Evolutionary conservation across 2,329 filamentous ascomycete species (phyloP), one percentile per base, ranked within the genome.

Genomic region (Talaromyces sp.): DNA sequence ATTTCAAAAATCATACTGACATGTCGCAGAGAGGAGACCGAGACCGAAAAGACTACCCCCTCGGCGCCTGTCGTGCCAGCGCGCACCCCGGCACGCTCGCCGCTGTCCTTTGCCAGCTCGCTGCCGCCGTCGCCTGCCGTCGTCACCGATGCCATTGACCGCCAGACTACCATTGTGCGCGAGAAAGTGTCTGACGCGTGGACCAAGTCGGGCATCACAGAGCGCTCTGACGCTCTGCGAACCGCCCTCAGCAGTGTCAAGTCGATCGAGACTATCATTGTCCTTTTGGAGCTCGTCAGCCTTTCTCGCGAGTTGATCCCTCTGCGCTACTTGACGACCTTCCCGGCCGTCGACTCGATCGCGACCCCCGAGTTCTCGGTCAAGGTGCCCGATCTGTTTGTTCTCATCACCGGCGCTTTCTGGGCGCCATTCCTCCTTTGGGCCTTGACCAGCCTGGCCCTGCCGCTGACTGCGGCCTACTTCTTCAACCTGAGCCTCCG

Each of bases 401-500:
- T 88, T 32, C 79, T 97, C 9, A 76, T 96, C 42, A 90, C 89
- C 1, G 79, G 83, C 44, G 84, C 84, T 28, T 98, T 96, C 82
- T 98, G 93, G 93, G 87, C 85, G 0, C 89, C 93, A 0, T 85
- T 90, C 60, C 81, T 87, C 8, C 82, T 92, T 22, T 98, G 93
- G 92, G 73, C 85, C 5, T 73, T 88, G 39, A 95, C 92, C 10
- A 89, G 85, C 71, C 75, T 91, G 59, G 70, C 90, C 51, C 66
- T 93, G 30, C 93, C 93, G 1, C 79, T 88, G 56, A 64, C 90
- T 33, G 81, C 87, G 49, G 91, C 90, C 28, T 98, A 95, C 80
- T 96, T 97, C 74, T 89, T 96, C 84, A 98, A 98, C 77, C 76
- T 97, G 70, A 91, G 88, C 44, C 77, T 84, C 58, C 81, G 83